Base-by-base conservation (phyloP, 2,329 filamentous ascomycete species). In the Penicillium sp. region DNA sequence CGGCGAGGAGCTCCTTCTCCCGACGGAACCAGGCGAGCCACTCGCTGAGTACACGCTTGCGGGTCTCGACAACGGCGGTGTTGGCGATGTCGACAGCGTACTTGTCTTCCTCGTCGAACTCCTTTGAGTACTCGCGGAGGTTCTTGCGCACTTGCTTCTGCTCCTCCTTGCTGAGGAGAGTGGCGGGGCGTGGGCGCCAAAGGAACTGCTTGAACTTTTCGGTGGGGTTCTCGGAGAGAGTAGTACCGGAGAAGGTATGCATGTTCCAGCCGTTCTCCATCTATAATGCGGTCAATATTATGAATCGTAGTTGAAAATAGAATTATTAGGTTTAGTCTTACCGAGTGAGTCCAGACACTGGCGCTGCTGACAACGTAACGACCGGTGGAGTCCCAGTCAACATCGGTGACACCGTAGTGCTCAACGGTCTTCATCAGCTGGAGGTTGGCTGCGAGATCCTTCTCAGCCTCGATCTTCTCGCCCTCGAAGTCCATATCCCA, bases 241-340 rank as follows among this genome's bases (percentile, higher is more conserved):
- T 85, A 69, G 90, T 88, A 64, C 94, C 95, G 75, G 88, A 90
- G 85, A 99, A 99, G 75, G 96, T 93, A 84, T 97, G 97, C 61
- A 99, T 81, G 77, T 97, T 93, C 82, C 96, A 99, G 63, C 94
- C 94, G 75, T 97, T 99, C 82, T 99, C 94, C 91, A 97, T 96
- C 91, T 96, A 72, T 49, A 35, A 35, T 31, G 7, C 33, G 49
- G 72, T 68, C 71, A 67, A 59, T 59, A 45, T 48, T 29, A 23
- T 29, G 15, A 33, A 50, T 15, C n/a, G 45, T 54, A 33, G 46
- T 69, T 45, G 57, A 9, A 50, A 27, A 31, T 47, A 21, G 43
- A 21, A 37, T 1, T 0, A 37, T 2, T 0, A 37, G 17, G 21
- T 50, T 13, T 45, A 21, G 35, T 80, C 90, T 82, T 88, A 96